Base-by-base conservation (phyloP, 2,329 filamentous ascomycete species). In the Colletotrichum truncatum region DNA sequence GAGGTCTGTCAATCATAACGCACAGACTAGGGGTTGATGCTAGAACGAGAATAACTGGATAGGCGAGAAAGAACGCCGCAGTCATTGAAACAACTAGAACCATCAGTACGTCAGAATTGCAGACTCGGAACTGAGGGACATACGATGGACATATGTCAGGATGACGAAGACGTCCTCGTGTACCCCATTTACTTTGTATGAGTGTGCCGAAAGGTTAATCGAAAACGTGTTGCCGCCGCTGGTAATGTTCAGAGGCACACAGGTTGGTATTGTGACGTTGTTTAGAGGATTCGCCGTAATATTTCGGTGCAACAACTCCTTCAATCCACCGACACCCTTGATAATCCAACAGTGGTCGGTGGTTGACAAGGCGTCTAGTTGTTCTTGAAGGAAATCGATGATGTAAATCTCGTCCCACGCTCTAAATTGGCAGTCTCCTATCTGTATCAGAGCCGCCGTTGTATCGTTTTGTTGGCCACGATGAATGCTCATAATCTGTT, bases 291-390 rank as follows among this genome's bases (percentile, higher is more conserved):
- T 65, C 7, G 62, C 62, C 5, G 57, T 38, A 18, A 62, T 65
- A 6, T 65, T 65, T 25, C 57, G 41, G 2, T 14, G 62, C 2
- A 65, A 28, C 23, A 62, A 6, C 12, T 62, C 57, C 4, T 45
- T 39, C 28, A 65, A 18, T n/a, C 62, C 62, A 5, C 25, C 10
- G 18, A 65, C 62, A 25, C 62, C 56, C 14, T 55, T 65, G 28
- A 62, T 51, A 16, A 65, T 65, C 62, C 57, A 65, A 43, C 62
- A 65, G 25, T 65, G 62, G 18, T 65, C 57, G 16, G 21, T 36
- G 2, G 49, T 65, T 5, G 62, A 62, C 3, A 62, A 28, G 2
- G 36, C 34, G 4, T 49, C 21, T 6, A 65, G 45, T 8, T 65
- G 49, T 36, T 65, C 62, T 30, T 62, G 62, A 1, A 65, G 62